phyloP scores from a whole-genome alignment of 1,284 basidiomycete genomes.

The Marasmius tenuissimus region DNA sequence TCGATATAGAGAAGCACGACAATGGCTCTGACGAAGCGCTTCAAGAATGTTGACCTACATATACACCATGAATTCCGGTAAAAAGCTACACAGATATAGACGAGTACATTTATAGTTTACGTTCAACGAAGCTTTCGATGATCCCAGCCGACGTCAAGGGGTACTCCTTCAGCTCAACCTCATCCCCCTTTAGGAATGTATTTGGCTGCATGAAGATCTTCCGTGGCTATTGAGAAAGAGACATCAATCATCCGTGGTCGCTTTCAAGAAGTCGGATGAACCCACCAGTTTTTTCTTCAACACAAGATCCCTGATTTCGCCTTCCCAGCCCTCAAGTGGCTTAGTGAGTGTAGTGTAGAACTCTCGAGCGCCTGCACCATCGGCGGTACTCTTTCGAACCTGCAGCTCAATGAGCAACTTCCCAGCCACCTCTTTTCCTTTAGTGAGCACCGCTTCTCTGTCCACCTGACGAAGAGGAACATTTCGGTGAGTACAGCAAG shows the following conservation, averaged over 20 bases:
- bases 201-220: conserved; percentile 85
- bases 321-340: conserved; percentile 69
- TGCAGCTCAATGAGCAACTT: conserved; percentile 77
- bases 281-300: conserved; percentile 77
- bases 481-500: neutral
- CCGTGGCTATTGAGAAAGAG: conserved; percentile 52
- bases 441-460: conserved; percentile 60
- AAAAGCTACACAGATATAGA: neutral
- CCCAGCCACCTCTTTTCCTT: conserved; percentile 66
- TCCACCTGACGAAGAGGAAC: conserved; percentile 52
- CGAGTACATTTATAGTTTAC: conserved; percentile 45
- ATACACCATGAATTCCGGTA: neutral
- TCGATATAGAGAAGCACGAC: neutral
- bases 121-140: conserved; percentile 80
- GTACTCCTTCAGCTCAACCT: conserved; percentile 78
- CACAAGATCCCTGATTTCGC: conserved; percentile 74
- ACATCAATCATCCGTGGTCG: neutral
- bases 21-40: neutral
- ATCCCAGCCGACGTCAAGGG: conserved; percentile 67
- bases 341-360: conserved; percentile 78
- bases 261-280: conserved; percentile 11
- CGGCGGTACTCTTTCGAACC: conserved; percentile 81
- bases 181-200: conserved; percentile 62
- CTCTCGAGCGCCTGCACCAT: conserved; percentile 69
- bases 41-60: neutral